phyloP scores from a whole-genome alignment of 192 early-diverging fungal genomes.

The Entrophospora sp. region DNA sequence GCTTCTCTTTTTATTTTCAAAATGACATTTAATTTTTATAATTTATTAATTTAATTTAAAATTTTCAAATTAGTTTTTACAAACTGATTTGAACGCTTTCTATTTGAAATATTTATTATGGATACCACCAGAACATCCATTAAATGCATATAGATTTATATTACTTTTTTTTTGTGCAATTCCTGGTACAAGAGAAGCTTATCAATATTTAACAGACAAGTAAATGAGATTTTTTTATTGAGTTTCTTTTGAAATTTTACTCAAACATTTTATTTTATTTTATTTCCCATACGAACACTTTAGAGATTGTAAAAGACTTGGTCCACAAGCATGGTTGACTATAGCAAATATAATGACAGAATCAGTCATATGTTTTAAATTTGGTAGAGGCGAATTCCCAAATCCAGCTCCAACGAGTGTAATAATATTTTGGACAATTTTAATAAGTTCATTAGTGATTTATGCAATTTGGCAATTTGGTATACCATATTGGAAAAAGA shows the following conservation, averaged over 20 bases:
- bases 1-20: not conserved
- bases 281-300: not conserved
- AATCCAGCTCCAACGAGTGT: slow-evolving; percentile 65
- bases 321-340: slow-evolving; percentile 89
- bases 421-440: slow-evolving; percentile 63
- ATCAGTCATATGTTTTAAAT: slow-evolving; percentile 86
- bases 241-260: not conserved
- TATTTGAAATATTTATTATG: slow-evolving; percentile 92
- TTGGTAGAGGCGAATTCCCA: slow-evolving; percentile 76
- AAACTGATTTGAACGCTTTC: slow-evolving; percentile 87
- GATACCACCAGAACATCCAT: slow-evolving; percentile 77
- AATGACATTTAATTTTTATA: not conserved
- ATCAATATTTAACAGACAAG: slow-evolving; percentile 72
- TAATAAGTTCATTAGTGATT: slow-evolving; percentile 45
- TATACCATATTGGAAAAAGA: no score
- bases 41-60: not conserved
- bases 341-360: slow-evolving; percentile 83
- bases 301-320: slow-evolving; percentile 78
- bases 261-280: not conserved
- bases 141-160: slow-evolving; percentile 70
- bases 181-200: slow-evolving; percentile 81
- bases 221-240: not conserved
- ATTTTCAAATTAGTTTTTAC: slow-evolving; percentile 45
- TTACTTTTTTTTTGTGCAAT: slow-evolving; percentile 79
- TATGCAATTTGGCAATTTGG: slow-evolving; percentile 77